Evolutionary conservation across 2,329 filamentous ascomycete genomes (phyloP).

Genomic region (Exophiala xenobiotica): DNA sequence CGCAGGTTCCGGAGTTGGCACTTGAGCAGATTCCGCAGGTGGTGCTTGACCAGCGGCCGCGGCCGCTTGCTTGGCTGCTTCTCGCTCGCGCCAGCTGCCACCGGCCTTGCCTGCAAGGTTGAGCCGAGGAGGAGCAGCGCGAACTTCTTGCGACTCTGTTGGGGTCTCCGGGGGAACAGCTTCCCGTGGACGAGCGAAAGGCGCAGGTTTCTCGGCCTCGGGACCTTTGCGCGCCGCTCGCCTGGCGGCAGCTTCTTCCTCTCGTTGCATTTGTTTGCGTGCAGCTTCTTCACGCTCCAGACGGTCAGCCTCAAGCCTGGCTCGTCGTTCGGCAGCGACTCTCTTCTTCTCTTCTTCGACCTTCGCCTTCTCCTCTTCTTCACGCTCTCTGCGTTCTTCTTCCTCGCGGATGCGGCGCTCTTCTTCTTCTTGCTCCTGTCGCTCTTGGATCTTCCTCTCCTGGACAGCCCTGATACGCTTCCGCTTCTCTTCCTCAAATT

Average conservation of each 20-base stretch:
- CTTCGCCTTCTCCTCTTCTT: slow-evolving; percentile 80
- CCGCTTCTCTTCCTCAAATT: slow-evolving; percentile 88
- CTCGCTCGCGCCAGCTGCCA: slow-evolving; percentile 59
- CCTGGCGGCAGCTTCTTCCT: slow-evolving; percentile 82
- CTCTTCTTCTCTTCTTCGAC: slow-evolving; percentile 78
- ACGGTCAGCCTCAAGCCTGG: slow-evolving; percentile 58
- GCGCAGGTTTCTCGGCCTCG: slow-evolving; percentile 31
- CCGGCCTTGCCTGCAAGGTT: slow-evolving; percentile 53
- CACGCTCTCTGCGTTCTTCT: slow-evolving; percentile 74
- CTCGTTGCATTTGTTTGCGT: slow-evolving; percentile 70
- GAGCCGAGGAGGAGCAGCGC: slow-evolving; percentile 57
- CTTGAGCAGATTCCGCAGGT: slow-evolving; percentile 17
- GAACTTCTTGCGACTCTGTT: slow-evolving; percentile 50
- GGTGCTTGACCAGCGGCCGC: slow-evolving; percentile 7
- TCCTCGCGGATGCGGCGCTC: slow-evolving; percentile 77
- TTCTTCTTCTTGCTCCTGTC: slow-evolving; percentile 77
- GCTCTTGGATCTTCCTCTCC: slow-evolving; percentile 79
- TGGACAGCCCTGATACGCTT: slow-evolving; percentile 83
- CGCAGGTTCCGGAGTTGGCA: slow-evolving; percentile 28
- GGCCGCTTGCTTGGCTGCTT: slow-evolving; percentile 50
- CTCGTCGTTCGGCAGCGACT: slow-evolving; percentile 70
- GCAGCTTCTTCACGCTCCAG: slow-evolving; percentile 64
- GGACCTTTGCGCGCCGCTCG: slow-evolving; percentile 64
- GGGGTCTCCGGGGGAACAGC: slow-evolving; percentile 45
- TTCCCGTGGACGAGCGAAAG: slow-evolving; percentile 34